Base-by-base conservation (phyloP, 176 grass and related monocot genomes). In the Echinochloa phyllopogon region DNA sequence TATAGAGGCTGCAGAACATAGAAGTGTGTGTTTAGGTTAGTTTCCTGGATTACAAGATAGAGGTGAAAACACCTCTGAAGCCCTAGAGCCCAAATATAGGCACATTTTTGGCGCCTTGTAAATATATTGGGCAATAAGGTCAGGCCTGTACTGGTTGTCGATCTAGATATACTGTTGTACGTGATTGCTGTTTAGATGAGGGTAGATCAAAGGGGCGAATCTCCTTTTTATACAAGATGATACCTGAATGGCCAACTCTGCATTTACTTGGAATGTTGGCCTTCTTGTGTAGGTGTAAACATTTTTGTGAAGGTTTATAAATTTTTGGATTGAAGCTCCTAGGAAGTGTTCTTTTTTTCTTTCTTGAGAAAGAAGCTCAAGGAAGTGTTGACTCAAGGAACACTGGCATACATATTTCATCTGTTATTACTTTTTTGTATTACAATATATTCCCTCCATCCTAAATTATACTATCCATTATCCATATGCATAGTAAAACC, bases 121-220 rank as follows among this genome's bases (percentile, higher is more conserved):
- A 52, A 86, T 86, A 87, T 49, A 15, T 24, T 74, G 57, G 79
- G 74, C 60, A 60, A 78, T 90, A 87, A 87, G 66, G 17, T 83
- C 65, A 33, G 62, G 60, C 69, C 53, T 74, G 50, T 69, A 13
- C 43, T 75, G 61, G 58, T 53, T 90, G 84, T 83, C 29, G 2
- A 90, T 37, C 0, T 41, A 72, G 41, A 83, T 74, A 83, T 25
- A 21, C 80, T 74, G 33, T 83, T 90, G 80, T 83, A 67, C 83
- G 58, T 74, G n/a, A 83, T 83, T 67, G 74, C 75, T 73, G 25
- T 65, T 70, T 72, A 77, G 72, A 42, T 70, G 67, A 83, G 80
- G n/a, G 33, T 79, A 80, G 80, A 75, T 73, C 63, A 57, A 90
- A 77, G 47, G 48, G 66, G 41, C 12, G 58, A 57, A 65, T 4